phyloP scores from a whole-genome alignment of 2,329 filamentous ascomycete genomes.

The Neopestalotiopsis sp. region DNA sequence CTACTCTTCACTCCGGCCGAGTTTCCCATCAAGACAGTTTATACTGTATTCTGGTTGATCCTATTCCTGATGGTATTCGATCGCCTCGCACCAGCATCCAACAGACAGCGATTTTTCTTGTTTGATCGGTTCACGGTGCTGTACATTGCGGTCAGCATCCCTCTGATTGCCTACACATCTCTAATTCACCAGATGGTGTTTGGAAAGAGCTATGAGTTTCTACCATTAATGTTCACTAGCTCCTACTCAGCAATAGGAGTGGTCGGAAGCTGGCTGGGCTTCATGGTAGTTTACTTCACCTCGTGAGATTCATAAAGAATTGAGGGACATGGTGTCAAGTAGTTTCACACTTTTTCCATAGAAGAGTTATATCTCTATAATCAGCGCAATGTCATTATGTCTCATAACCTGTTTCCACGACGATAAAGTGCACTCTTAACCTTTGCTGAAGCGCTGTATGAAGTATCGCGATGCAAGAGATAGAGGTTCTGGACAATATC shows the following conservation, averaged over 20 bases:
- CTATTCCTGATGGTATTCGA: conserved; percentile 88
- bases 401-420: neutral
- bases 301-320: conserved; percentile 41
- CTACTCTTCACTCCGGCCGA: conserved; percentile 90
- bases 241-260: conserved; percentile 95
- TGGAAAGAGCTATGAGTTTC: conserved; percentile 82
- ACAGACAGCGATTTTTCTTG: conserved; percentile 81
- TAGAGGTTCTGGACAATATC: neutral
- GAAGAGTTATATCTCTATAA: conserved; percentile 22
- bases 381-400: conserved; percentile 5
- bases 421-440: neutral
- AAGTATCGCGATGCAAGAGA: neutral
- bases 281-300: conserved; percentile 88
- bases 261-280: conserved; percentile 92
- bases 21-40: conserved; percentile 91
- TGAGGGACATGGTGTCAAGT: neutral
- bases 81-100: conserved; percentile 82
- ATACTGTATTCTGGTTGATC: conserved; percentile 91
- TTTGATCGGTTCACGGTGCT: conserved; percentile 89
- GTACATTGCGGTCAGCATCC: conserved; percentile 89
- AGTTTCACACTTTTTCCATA: conserved; percentile 12
- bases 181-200: conserved; percentile 84
- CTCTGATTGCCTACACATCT: conserved; percentile 87
- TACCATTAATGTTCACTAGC: conserved; percentile 97
- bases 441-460: neutral